Conservation (phyloP, 2,329 filamentous ascomycete species). For the Rhynchosporium graminicola region DNA sequence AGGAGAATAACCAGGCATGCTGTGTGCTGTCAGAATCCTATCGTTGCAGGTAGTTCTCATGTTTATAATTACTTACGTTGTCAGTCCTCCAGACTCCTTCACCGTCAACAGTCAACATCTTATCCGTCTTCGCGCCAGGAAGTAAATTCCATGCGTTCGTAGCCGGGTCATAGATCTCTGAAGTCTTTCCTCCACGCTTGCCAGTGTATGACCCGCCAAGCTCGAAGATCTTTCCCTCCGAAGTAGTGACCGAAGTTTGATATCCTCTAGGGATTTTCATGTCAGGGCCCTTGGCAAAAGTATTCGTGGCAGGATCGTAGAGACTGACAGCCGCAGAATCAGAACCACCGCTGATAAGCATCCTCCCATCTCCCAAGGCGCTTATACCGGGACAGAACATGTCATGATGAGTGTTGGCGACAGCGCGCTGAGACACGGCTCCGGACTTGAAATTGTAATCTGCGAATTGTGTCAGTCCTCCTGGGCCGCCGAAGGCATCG, state of each 20-base stretch:
- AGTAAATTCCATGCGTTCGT: slow-evolving; percentile 50
- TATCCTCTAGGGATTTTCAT: slow-evolving; percentile 21
- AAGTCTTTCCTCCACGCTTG: slow-evolving; percentile 6
- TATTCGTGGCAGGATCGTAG: slow-evolving; percentile 18
- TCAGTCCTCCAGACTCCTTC: slow-evolving; percentile 11
- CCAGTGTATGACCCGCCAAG: slow-evolving; percentile 19
- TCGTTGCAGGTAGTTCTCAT: slow-evolving; percentile 40
- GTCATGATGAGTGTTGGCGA: slow-evolving; percentile 25
- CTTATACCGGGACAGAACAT: slow-evolving; percentile 33
- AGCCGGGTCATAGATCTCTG: slow-evolving; percentile 51
- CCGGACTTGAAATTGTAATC: slow-evolving; percentile 16
- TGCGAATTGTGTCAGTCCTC: slow-evolving; percentile 9
- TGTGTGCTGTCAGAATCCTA: slow-evolving; percentile 50
- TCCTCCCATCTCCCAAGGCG: slow-evolving; percentile 19
- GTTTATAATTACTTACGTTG: slow-evolving; percentile 18
- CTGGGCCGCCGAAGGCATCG: slow-evolving; percentile 7
- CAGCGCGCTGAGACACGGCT: not conserved
- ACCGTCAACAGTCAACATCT: slow-evolving; percentile 49
- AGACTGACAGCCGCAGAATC: slow-evolving; percentile 24
- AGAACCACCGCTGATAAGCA: slow-evolving; percentile 24
- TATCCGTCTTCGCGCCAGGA: slow-evolving; percentile 46
- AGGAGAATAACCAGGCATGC: slow-evolving; percentile 49
- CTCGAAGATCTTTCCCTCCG: slow-evolving; percentile 20
- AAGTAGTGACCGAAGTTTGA: slow-evolving; percentile 13
- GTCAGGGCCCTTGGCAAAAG: not conserved